These are phyloP conservation scores for Pestalotiopsis sp. DNA, from an alignment of 2,329 filamentous ascomycete genomes.

Conservation along the genomic window DNA sequence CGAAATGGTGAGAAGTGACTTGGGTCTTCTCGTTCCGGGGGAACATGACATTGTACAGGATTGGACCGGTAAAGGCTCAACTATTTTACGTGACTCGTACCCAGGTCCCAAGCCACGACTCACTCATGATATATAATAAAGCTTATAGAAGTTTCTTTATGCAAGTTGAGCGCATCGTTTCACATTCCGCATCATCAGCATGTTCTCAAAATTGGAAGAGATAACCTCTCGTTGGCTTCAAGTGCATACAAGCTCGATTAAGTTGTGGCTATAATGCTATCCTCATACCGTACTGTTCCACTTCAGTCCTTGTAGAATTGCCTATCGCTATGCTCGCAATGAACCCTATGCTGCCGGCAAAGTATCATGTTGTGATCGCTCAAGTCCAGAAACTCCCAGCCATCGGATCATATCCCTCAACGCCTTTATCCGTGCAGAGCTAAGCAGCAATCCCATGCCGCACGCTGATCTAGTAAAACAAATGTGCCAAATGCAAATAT, in stretches of 20 bases:
- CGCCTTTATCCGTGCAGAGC: not conserved
- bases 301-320: not conserved
- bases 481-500: not conserved
- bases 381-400: not conserved
- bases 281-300: not conserved
- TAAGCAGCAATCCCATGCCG: not conserved
- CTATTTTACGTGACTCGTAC: too few species aligned
- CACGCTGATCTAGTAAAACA: not conserved
- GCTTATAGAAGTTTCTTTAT: too few species aligned
- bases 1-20: slow-evolving; percentile 6
- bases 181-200: too few species aligned
- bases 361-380: not conserved
- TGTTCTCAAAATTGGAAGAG: too few species aligned
- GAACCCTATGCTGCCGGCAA: not conserved
- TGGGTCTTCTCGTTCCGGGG: not conserved
- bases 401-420: not conserved
- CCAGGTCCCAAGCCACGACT: too few species aligned
- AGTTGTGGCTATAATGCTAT: not conserved
- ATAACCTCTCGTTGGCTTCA: not conserved
- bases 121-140: too few species aligned
- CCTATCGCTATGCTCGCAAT: not conserved
- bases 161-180: too few species aligned
- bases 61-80: too few species aligned
- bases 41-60: too few species aligned
- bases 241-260: not conserved